These are phyloP conservation scores for Exophiala aquamarina DNA, from an alignment of 2,329 filamentous ascomycete genomes.

Conservation along the genomic window DNA sequence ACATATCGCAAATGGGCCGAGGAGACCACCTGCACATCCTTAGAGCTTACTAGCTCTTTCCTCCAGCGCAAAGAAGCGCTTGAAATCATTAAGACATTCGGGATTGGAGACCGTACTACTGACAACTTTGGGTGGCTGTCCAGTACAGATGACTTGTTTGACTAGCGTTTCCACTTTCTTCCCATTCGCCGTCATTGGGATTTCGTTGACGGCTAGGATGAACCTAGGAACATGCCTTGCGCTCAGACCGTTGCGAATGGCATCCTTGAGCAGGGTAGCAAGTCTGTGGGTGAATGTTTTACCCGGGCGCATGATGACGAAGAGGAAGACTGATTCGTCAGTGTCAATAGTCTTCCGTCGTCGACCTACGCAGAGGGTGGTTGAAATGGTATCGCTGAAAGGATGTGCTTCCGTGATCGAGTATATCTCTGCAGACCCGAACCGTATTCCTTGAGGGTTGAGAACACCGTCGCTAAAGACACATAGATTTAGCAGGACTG, in stretches of 20 bases:
- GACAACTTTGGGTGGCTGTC: constrained; percentile 35
- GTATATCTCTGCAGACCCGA: constrained; percentile 92
- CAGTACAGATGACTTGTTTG: constrained; percentile 35
- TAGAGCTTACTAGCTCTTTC: no score
- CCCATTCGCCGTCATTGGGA: constrained; percentile 47
- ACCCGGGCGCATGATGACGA: constrained; percentile 34
- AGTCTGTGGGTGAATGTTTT: constrained; percentile 10
- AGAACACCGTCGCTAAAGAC: constrained; percentile 31
- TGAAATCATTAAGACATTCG: constrained; percentile 35
- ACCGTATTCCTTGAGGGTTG: constrained; percentile 85
- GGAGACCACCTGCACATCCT: no score
- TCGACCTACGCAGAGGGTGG: constrained; percentile 83
- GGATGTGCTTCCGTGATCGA: constrained; percentile 70
- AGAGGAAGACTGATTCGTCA: constrained; percentile 43
- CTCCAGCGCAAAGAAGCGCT: constrained; percentile 26
- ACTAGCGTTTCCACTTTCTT: constrained; percentile 47
- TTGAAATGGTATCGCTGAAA: constrained; percentile 75
- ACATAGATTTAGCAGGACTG: no score
- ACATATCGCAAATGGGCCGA: no score
- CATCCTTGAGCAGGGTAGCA: constrained; percentile 10
- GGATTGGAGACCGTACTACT: constrained; percentile 43
- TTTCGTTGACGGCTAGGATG: constrained; percentile 37
- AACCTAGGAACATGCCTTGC: constrained; percentile 42
- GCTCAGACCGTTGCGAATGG: constrained; percentile 25
- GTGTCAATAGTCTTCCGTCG: constrained; percentile 53